Evolutionary conservation across 1,284 basidiomycete genomes (phyloP).

Genomic region (Rugosomyces carneus): DNA sequence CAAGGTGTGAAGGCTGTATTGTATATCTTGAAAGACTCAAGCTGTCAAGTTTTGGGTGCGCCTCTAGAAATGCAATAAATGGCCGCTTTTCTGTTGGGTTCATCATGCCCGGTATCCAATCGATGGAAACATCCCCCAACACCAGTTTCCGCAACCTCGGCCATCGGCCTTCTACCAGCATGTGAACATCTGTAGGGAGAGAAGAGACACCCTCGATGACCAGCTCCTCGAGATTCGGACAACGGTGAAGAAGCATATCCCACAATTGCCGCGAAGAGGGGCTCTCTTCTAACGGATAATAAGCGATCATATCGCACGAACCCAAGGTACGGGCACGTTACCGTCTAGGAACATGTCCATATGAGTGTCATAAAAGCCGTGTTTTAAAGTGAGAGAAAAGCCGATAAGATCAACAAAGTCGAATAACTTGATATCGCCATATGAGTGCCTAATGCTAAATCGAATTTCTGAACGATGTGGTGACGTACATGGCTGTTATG

Average conservation of each 20-base stretch:
- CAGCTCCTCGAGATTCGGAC: slow-evolving; percentile 58
- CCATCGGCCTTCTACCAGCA: slow-evolving; percentile 49
- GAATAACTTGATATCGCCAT: slow-evolving; percentile 41
- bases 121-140: slow-evolving; percentile 58
- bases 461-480: neutral
- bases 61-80: slow-evolving; percentile 61
- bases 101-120: slow-evolving; percentile 37
- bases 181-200: slow-evolving; percentile 34
- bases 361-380: slow-evolving; percentile 55
- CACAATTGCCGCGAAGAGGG: slow-evolving; percentile 43
- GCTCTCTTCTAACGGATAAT: slow-evolving; percentile 26
- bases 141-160: slow-evolving; percentile 49
- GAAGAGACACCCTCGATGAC: slow-evolving; percentile 50
- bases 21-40: slow-evolving; percentile 51
- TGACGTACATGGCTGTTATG: slow-evolving; percentile 51
- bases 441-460: slow-evolving; percentile 6
- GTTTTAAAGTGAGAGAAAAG: slow-evolving; percentile 53
- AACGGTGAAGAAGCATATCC: slow-evolving; percentile 60
- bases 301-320: neutral
- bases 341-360: slow-evolving; percentile 50
- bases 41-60: slow-evolving; percentile 46
- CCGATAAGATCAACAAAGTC: slow-evolving; percentile 55
- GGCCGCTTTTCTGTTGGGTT: slow-evolving; percentile 38
- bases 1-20: slow-evolving; percentile 48
- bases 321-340: slow-evolving; percentile 22